Evolutionary conservation across 805 yeast genomes (phyloP).

Genomic region (Ogataea chonburiensis): DNA sequence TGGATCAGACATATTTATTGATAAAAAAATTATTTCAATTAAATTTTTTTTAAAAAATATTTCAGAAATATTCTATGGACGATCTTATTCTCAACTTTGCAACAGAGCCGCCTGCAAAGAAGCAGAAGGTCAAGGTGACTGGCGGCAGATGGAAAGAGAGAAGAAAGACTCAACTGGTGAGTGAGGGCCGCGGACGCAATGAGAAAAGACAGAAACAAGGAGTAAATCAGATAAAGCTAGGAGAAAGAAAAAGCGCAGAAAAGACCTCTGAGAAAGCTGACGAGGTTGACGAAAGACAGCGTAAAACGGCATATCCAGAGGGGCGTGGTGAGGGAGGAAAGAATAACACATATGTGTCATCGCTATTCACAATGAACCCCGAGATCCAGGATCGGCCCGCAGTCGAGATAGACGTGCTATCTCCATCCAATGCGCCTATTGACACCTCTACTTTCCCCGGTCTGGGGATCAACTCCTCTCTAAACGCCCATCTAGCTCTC

Average conservation of each 20-base stretch:
- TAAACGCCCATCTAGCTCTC: constrained; percentile 54
- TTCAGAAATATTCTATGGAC: constrained; percentile 35
- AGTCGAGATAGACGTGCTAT: constrained; percentile 28
- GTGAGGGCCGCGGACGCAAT: constrained; percentile 43
- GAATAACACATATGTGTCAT: constrained; percentile 72
- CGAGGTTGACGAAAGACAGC: constrained; percentile 2
- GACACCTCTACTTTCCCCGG: constrained; percentile 71
- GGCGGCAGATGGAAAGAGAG: constrained; percentile 88
- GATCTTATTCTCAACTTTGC: constrained; percentile 76
- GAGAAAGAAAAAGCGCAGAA: constrained; percentile 2
- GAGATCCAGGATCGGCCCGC: constrained; percentile 43
- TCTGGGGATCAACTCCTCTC: constrained; percentile 58
- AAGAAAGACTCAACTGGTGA: constrained; percentile 54
- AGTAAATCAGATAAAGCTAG: constrained; percentile 17
- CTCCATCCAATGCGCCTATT: constrained; percentile 86
- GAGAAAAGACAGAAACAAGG: constrained; percentile 16
- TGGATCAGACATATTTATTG: constrained; percentile 44
- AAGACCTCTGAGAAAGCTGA: neutral
- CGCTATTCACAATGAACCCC: constrained; percentile 74
- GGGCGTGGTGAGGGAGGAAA: constrained; percentile 56
- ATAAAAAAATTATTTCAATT: constrained; percentile 9
- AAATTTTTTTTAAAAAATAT: constrained; percentile 7
- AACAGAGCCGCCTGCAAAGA: constrained; percentile 27
- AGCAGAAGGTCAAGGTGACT: constrained; percentile 40
- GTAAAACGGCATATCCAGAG: constrained; percentile 37